Base-by-base conservation (phyloP, 2,329 filamentous ascomycete species). In the Xylaria sp. region DNA sequence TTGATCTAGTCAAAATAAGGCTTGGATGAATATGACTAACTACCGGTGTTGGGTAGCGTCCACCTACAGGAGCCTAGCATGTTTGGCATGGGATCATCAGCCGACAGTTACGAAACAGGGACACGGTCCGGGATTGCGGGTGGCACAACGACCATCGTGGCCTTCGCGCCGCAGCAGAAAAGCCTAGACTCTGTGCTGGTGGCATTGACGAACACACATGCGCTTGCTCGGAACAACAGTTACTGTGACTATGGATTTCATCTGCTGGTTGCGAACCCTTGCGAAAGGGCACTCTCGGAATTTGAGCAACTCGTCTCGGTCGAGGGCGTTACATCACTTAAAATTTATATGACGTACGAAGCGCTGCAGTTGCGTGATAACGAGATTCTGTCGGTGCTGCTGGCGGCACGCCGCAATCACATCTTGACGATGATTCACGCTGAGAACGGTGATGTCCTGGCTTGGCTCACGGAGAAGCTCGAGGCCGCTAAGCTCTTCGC, bases 231-330 rank as follows among this genome's bases (percentile, higher is more conserved):
- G 1, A 80, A 77, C 15, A 82, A 84, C 48, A 81, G 80, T 64
- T 88, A 86, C 73, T 84, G 84, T 70, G 87, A 89, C 76, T 89
- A 89, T 73, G 83, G 84, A 2, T 85, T 87, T 68, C 86, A 89
- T 60, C 39, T 74, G 18, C 66, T 74, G 20, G 60, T 75, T 8
- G 68, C 64, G 0, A 74, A 75, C 56, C 72, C 73, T 5, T 68
- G 63, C 39, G 60, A 67, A 20, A 69, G 43, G 36, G 70, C 73
- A 1, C 70, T 75, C 8, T 74, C 78, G 0, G 83, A 85, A 69
- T 74, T 85, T 36, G 80, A 81, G 0, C 68, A 76, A 18, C 70
- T 85, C 18, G 80, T 78, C 3, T 63, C 34, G 3, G 72, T 50
- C 0, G 77, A 80, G 62, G 82, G 82, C 25, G 80, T 83, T 55